Conservation (phyloP, 78 protist species). For the Andalucia godoyi region DNA sequence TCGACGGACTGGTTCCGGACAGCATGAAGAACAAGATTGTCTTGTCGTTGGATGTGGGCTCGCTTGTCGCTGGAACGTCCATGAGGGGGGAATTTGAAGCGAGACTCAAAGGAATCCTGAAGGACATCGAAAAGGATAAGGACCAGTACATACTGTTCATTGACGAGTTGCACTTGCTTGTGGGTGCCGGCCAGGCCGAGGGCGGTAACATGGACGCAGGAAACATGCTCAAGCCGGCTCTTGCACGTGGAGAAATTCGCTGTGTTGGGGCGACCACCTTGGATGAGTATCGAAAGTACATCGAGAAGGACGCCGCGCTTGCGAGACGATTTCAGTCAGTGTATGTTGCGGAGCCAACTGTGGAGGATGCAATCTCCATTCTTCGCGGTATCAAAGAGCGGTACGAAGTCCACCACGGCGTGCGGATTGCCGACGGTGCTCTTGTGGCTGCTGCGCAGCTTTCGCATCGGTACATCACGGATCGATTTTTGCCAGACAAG, state of each 20-base stretch:
- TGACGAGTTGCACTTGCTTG: conserved; percentile 54
- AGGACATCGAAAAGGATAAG: not conserved
- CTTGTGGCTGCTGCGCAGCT: conserved; percentile 41
- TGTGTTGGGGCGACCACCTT: conserved; percentile 59
- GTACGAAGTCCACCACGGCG: conserved; percentile 26
- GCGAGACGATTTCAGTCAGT: conserved; percentile 60
- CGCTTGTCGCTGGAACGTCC: conserved; percentile 91
- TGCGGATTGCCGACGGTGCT: conserved; percentile 15
- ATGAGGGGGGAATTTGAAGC: conserved; percentile 58
- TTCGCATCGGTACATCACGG: conserved; percentile 37
- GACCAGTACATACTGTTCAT: conserved; percentile 45
- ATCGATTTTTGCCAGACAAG: conserved; percentile 39
- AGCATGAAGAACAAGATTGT: conserved; percentile 46
- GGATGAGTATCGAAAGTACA: conserved; percentile 47
- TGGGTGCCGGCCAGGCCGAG: conserved; percentile 41
- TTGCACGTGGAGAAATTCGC: conserved; percentile 53
- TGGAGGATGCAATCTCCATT: conserved; percentile 38
- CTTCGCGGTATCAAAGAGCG: conserved; percentile 46
- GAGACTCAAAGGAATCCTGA: conserved; percentile 32
- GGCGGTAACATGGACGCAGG: conserved; percentile 49
- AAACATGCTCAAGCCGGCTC: conserved; percentile 53
- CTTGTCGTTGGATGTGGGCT: conserved; percentile 86
- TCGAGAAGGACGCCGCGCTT: conserved; percentile 61
- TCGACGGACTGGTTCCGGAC: conserved; percentile 91
- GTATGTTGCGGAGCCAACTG: conserved; percentile 38